Evolutionary conservation across 2,329 filamentous ascomycete genomes (phyloP), one percentile per base, ranked within the genome.

Genomic region (Cercospora citrullina): DNA sequence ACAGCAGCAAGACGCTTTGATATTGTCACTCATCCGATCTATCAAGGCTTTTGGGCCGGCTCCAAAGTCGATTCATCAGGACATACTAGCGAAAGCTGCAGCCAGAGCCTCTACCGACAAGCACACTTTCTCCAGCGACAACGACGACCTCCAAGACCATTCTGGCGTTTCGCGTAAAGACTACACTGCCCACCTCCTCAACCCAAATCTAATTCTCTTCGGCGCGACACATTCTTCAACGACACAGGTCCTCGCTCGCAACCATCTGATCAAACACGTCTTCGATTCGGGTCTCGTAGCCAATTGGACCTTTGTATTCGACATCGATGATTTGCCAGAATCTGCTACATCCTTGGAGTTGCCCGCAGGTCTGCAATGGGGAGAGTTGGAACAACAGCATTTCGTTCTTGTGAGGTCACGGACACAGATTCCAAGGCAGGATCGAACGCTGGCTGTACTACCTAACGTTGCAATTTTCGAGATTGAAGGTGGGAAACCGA

Each of bases 401-500:
- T 84, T 88, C 7, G 77, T 77, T 7, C 74, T 88, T n/a, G 86
- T 90, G 5, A 76, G 85, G 31, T 81, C 81, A 2, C 75, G 87
- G 61, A 88, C 87, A 12, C 69, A 84, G 21, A 87, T 92, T 36
- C 85, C 85, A 1, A 81, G 89, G 33, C 81, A 83, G 30, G 83
- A 86, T 78, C 72, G 74, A 12, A 84, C 83, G 10, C 69, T 84
- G 63, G 71, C 80, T 48, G 75, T 77, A 31, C 63, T 84, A 60
- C 79, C 80, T 7, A 23, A 79, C 85, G 62, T 77, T 18, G 76
- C 73, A 3, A 73, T 78, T 55, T 77, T 26, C 2, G 36, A 72
- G 14, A 83, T 79, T 8, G 1, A 83, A 85, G 18, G 83, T 79
- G 1, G 16, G 28, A 21, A 14, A 14, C 85, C 87, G 0, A 79